These are phyloP conservation scores for Fusarium pseudonygamai DNA, from an alignment of 2,329 filamentous ascomycete genomes.

Conservation along the genomic window DNA sequence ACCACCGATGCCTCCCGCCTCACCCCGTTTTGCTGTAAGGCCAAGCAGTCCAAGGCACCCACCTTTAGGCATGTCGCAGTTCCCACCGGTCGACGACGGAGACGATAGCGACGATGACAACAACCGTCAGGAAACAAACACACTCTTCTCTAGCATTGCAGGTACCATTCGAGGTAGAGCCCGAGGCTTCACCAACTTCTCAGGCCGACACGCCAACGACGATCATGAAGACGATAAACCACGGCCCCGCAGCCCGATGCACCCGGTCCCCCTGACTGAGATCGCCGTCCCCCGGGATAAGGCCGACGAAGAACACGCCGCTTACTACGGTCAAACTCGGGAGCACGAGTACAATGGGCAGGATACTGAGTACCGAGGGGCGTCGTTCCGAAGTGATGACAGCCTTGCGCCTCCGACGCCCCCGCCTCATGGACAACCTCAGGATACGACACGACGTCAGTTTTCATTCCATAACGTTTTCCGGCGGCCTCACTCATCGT, in stretches of 20 bases:
- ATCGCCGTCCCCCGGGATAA: slow-evolving; percentile 63
- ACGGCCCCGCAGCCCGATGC: slow-evolving; percentile 64
- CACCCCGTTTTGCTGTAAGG: slow-evolving; percentile 34
- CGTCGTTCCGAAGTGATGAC: slow-evolving; percentile 54
- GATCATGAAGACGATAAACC: slow-evolving; percentile 54
- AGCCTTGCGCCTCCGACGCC: slow-evolving; percentile 68
- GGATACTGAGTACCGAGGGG: slow-evolving; percentile 61
- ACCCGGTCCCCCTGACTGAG: slow-evolving; percentile 70
- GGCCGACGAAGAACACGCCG: slow-evolving; percentile 52
- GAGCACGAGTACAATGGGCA: slow-evolving; percentile 58
- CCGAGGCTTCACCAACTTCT: slow-evolving; percentile 48
- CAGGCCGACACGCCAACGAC: slow-evolving; percentile 45
- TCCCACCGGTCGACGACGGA: slow-evolving; percentile 72
- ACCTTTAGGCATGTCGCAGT: slow-evolving; percentile 82
- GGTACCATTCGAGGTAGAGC: slow-evolving; percentile 58
- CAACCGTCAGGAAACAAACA: slow-evolving; percentile 60
- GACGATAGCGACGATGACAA: slow-evolving; percentile 60
- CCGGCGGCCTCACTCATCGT: slow-evolving; percentile 50
- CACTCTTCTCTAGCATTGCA: slow-evolving; percentile 64
- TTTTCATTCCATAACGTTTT: slow-evolving; percentile 96
- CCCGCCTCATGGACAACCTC: slow-evolving; percentile 68
- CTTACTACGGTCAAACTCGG: slow-evolving; percentile 51
- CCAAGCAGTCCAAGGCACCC: slow-evolving; percentile 45
- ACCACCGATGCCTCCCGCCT: slow-evolving; percentile 39
- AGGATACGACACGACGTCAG: slow-evolving; percentile 74